Percentiles rank a stretch among this genome's conserved stretches.
Conservation (phyloP, 306 rosid genomes). For the Lagenaria siceraria region DNA sequence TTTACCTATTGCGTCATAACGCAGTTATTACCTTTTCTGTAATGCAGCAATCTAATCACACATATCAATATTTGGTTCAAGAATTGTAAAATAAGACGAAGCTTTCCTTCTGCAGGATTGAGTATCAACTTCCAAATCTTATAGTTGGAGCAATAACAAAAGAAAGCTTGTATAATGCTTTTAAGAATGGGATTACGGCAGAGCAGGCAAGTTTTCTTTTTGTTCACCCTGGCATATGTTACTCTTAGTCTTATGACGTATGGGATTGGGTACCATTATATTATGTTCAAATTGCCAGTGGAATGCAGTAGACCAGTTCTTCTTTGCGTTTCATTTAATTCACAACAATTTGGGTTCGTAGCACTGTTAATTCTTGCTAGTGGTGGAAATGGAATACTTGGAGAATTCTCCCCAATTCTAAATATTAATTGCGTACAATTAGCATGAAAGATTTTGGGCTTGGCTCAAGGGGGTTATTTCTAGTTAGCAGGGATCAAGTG, state of each 20-base stretch:
- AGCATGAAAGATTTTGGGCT: neutral
- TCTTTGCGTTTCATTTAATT: neutral
- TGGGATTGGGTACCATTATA: neutral
- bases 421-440: neutral
- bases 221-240: neutral
- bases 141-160: slow-evolving; percentile 92
- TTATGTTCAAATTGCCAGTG: neutral
- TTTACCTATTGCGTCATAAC: neutral
- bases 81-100: neutral
- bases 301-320: neutral
- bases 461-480: neutral
- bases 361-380: neutral
- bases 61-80: neutral
- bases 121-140: slow-evolving; percentile 96
- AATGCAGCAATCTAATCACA: neutral
- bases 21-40: neutral
- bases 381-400: neutral
- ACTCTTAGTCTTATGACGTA: neutral
- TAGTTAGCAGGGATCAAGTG: neutral
- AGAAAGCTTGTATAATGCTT: slow-evolving; percentile 91
- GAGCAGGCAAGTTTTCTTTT: slow-evolving; percentile 46
- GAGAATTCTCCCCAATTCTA: neutral
- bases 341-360: neutral
- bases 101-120: slow-evolving; percentile 47
- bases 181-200: slow-evolving; percentile 77